Evolutionary conservation across 1,139 yeast genomes (phyloP).

Genomic region (Kodamaea derodonti): DNA sequence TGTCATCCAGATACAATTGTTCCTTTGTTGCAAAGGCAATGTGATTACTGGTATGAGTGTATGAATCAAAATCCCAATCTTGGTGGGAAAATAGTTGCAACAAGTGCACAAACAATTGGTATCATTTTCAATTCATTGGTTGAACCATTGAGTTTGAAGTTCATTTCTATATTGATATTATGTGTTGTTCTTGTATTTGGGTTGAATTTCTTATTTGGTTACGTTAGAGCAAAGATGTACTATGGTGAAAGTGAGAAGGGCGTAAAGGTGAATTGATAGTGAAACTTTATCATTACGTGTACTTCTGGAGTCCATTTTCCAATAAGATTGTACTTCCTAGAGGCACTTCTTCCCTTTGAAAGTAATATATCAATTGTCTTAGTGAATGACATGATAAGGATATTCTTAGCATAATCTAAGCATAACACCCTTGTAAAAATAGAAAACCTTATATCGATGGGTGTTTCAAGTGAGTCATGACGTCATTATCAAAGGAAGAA

Average conservation of each 20-base stretch:
- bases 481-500: too few species aligned
- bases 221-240: slow-evolving; percentile 42
- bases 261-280: too few species aligned
- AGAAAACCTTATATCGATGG: too few species aligned
- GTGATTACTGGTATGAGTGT: slow-evolving; percentile 60
- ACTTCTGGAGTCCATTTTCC: not conserved
- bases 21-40: slow-evolving; percentile 55
- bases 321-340: not conserved
- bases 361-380: too few species aligned
- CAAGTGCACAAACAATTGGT: slow-evolving; percentile 64
- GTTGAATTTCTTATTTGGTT: slow-evolving; percentile 43
- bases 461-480: too few species aligned
- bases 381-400: too few species aligned
- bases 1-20: slow-evolving; percentile 57
- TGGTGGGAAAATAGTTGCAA: slow-evolving; percentile 41
- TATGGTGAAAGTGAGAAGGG: slow-evolving; percentile 24
- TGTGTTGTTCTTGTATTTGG: slow-evolving; percentile 28
- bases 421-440: too few species aligned
- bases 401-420: too few species aligned
- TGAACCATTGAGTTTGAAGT: slow-evolving; percentile 60
- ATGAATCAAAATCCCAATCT: slow-evolving; percentile 52
- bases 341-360: too few species aligned
- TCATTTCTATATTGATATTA: slow-evolving; percentile 40
- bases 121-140: slow-evolving; percentile 57
- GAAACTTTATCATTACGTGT: not conserved